Percentiles rank a stretch among this genome's conserved stretches.
Evolutionary conservation across 169 alveolate genomes (phyloP).

Genomic region (Amoebophrya sp.): DNA sequence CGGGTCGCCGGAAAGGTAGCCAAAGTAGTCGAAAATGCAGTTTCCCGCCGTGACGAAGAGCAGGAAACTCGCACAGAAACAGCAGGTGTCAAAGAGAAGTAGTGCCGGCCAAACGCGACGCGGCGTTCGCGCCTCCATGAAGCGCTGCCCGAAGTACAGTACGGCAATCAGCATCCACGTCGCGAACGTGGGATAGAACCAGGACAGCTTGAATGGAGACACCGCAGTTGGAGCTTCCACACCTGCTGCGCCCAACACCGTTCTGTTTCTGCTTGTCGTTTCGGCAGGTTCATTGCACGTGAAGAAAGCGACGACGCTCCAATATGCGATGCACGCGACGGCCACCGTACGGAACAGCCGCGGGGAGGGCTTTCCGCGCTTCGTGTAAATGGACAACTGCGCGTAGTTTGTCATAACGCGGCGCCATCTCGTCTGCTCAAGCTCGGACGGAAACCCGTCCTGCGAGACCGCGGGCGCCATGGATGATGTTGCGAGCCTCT

Average conservation of each 20-base stretch:
- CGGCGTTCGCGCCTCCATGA: background rate
- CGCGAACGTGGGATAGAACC: background rate
- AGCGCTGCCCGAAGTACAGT: background rate
- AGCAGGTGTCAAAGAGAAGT: background rate
- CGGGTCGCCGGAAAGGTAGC: background rate
- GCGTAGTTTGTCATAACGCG: background rate
- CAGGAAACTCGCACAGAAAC: background rate
- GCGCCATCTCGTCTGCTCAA: background rate
- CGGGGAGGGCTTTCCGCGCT: background rate
- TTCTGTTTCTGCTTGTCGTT: background rate
- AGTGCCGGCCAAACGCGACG: background rate
- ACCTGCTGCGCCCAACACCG: background rate
- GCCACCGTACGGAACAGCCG: background rate
- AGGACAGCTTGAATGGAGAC: background rate
- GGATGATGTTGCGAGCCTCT: too few species aligned
- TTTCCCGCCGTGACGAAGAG: background rate
- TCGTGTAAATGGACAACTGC: background rate
- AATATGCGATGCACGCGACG: background rate
- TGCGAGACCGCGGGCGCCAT: too few species aligned
- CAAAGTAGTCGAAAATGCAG: conserved; percentile 16
- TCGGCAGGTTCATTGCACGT: background rate
- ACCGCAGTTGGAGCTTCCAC: background rate
- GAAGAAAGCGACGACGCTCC: background rate
- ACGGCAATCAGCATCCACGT: background rate
- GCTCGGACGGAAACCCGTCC: too few species aligned